phyloP scores from a whole-genome alignment of 257 asterid genomes.

The Solanum medicagineum region DNA sequence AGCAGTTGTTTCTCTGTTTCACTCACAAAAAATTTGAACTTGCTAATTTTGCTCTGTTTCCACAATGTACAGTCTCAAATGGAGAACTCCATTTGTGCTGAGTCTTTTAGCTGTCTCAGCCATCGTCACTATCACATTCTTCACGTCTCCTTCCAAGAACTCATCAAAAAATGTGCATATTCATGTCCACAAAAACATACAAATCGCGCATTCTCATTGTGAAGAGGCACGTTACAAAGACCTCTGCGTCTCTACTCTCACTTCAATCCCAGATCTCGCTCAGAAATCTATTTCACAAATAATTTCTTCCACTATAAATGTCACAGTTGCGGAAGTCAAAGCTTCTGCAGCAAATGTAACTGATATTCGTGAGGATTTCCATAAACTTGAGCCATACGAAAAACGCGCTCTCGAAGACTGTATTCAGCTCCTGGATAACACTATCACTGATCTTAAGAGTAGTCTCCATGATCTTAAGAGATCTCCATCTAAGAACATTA shows the following conservation, averaged over 20 bases:
- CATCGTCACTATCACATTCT: conserved; percentile 14
- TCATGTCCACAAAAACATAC: conserved; percentile 36
- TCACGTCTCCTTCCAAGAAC: conserved; percentile 6
- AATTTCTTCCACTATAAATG: conserved; percentile 53
- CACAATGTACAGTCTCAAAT: conserved; percentile 6
- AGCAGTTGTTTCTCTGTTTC: not conserved
- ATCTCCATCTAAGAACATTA: conserved; percentile 26
- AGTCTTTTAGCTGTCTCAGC: conserved; percentile 15
- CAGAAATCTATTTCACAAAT: conserved; percentile 52
- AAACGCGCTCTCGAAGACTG: conserved; percentile 73
- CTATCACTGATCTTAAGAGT: conserved; percentile 30
- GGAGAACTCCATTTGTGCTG: conserved; percentile 17
- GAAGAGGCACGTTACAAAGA: conserved; percentile 56
- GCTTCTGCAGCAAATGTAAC: conserved; percentile 40
- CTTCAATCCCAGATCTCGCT: conserved; percentile 48
- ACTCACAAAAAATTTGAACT: not conserved
- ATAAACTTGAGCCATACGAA: conserved; percentile 39
- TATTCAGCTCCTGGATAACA: conserved; percentile 47
- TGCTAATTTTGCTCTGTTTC: not conserved
- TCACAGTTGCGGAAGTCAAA: conserved; percentile 47
- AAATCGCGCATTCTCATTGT: conserved; percentile 48
- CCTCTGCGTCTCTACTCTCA: conserved; percentile 64
- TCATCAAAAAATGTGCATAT: conserved; percentile 2
- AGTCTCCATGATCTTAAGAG: conserved; percentile 27
- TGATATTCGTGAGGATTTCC: conserved; percentile 40